Evolutionary conservation across 2,329 filamentous ascomycete species (phyloP), one percentile per base, ranked within the genome.

Genomic region (Microsporum ferrugineum): DNA sequence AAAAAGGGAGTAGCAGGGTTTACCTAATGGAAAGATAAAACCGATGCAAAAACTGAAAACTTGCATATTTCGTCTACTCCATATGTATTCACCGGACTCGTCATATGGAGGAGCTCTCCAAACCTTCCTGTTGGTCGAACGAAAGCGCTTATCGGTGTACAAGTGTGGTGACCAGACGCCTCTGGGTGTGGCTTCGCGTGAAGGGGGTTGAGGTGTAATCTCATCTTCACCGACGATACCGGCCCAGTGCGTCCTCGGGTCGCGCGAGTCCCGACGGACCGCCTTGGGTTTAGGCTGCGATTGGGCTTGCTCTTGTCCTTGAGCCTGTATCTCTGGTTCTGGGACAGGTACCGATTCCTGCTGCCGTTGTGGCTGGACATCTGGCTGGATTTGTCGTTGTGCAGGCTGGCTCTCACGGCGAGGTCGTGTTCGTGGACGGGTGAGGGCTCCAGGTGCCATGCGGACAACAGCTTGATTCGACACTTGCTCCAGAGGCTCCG

Each of bases 91-190:
- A 43, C 84, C 83, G 2, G 82, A 82, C 74, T 85, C 88, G 63
- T 84, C 83, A 27, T 88, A 76, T 1, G 85, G 86, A 0, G 89
- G 89, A 1, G 89, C 85, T 63, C 85, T 83, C 88, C 89, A 94
- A 14, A 85, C 78, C 68, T 82, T 87, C 41, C 66, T 75, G 62
- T 66, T 72, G 66, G 78, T 82, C 62, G 77, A 74, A 60, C 78
- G 78, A 53, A 82, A 78, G 14, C 85, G 78, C 61, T 82, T 80
- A 69, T 91, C 87, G 10, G 79, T 77, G 58, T 81, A 80, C 34
- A 91, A 75, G 72, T 91, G 88, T 7, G 88, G 88, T 2, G 87
- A 89, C 85, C 87, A 89, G 64, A 49, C 43, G 14, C 88, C 79
- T 65, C 71, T 83, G 80, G 41, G 85, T 82, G 59, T 79, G 77